phyloP scores from a whole-genome alignment of 768 basidiomycete genomes.

The Chiua virens region DNA sequence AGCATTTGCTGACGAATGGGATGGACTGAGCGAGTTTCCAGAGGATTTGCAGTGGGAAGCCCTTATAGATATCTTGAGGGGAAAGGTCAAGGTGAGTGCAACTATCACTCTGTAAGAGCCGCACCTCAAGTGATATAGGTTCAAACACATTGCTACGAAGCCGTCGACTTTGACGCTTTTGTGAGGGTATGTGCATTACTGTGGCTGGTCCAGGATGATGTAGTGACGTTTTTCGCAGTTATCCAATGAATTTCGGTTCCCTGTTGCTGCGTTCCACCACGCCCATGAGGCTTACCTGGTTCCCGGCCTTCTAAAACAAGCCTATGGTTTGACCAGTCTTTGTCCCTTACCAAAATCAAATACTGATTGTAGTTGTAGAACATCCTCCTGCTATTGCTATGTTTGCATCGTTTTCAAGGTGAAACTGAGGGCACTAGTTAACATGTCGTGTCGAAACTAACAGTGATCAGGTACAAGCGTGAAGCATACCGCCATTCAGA shows the following conservation, averaged over 20 bases:
- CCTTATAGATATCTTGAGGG: slow-evolving; percentile 68
- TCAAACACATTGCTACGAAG: slow-evolving; percentile 57
- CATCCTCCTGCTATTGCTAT: slow-evolving; percentile 67
- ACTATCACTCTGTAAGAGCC: no score
- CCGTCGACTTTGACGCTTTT: slow-evolving; percentile 66
- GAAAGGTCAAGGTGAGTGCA: slow-evolving; percentile 62
- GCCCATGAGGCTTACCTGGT: slow-evolving; percentile 81
- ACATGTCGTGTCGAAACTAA: background rate
- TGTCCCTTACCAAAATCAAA: background rate
- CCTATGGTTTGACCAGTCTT: slow-evolving; percentile 46
- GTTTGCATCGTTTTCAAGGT: slow-evolving; percentile 58
- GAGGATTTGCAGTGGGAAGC: slow-evolving; percentile 70
- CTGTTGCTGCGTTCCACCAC: slow-evolving; percentile 74
- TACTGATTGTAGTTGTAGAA: slow-evolving; percentile 26
- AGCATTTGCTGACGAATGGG: slow-evolving; percentile 46
- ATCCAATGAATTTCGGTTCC: slow-evolving; percentile 80
- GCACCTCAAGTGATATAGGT: slow-evolving; percentile 28
- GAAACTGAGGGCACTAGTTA: slow-evolving; percentile 5
- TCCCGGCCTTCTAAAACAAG: slow-evolving; percentile 69
- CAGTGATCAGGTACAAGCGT: slow-evolving; percentile 48
- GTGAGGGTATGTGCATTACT: slow-evolving; percentile 49
- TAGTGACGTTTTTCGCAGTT: slow-evolving; percentile 38
- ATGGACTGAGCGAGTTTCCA: slow-evolving; percentile 55
- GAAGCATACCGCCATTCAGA: slow-evolving; percentile 58
- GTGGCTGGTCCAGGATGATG: background rate